Base-by-base conservation (phyloP, 2,329 filamentous ascomycete genomes). In the Cladosporium sp. region DNA sequence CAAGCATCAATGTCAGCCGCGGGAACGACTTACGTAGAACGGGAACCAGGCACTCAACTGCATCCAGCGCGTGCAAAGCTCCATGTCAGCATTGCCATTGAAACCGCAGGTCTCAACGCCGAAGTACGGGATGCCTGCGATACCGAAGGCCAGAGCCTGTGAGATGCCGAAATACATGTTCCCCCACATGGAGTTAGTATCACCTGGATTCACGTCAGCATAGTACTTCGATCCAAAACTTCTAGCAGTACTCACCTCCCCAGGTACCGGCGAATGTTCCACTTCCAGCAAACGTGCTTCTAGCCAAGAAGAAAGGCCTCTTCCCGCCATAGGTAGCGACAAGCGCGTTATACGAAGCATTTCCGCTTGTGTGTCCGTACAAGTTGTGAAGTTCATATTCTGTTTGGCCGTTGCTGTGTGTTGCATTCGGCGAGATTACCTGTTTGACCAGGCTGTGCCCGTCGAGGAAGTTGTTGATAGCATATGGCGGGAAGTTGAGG, bases 271-370 rank as follows among this genome's bases (percentile, higher is more conserved):
- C 86, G 75, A 83, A 88, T 70, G 84, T 84, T 2, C 90, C 90
- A 1, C 84, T 84, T 3, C 90, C 89, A 12, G 88, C 80, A 68
- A 92, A 92, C 1, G 89, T 93, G 45, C 87, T 90, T 14, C 90
- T 85, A 0, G 87, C 88, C 66, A 95, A 90, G 67, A 94, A 87
- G 73, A 94, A 89, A 0, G 90, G 90, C 0, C 90, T 84, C 70
- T 88, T 88, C 7, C 75, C 78, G 0, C 86, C 83, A 58, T 83
- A 82, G 12, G 88, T 77, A 2, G 78, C 70, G 3, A 86, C 75
- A 7, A 66, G 60, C 19, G 61, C 63, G 42, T 67, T 62, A 34
- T 65, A 66, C 2, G 61, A 61, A 7, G 65, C 64, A 17, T 63
- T 64, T 8, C 34, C 55, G 37, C 59, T 64, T 3, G 51, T 50